Conservation (phyloP, 2,329 filamentous ascomycete species). For the Neoascochyta sp. region DNA sequence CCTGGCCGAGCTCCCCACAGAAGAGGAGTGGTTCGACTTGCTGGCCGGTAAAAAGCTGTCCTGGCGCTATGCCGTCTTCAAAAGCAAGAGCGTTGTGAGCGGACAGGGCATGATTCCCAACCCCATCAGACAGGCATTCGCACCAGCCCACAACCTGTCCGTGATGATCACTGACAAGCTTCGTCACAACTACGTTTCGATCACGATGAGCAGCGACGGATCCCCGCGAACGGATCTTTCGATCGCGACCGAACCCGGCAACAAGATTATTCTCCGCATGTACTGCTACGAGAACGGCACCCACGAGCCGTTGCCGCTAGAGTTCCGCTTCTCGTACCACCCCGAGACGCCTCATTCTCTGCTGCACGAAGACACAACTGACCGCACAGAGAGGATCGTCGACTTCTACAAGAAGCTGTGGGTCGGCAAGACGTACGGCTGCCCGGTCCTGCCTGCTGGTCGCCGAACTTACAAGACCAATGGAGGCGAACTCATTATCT, state of each 20-base stretch:
- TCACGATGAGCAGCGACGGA: slow-evolving; percentile 13
- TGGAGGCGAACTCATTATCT: slow-evolving; percentile 8
- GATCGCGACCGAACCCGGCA: slow-evolving; percentile 12
- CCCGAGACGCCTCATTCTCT: slow-evolving; percentile 12
- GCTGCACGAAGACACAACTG: slow-evolving; percentile 10
- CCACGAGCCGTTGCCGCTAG: slow-evolving; percentile 6
- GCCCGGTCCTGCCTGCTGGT: slow-evolving; percentile 5
- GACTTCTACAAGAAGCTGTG: slow-evolving; percentile 14
- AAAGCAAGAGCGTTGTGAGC: no score
- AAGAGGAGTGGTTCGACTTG: no score
- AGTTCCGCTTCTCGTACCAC: slow-evolving; percentile 13
- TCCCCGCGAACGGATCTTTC: slow-evolving; percentile 11
- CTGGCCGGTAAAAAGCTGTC: no score
- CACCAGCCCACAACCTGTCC: slow-evolving; percentile 7
- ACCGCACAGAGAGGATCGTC: slow-evolving; percentile 11
- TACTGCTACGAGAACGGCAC: slow-evolving; percentile 11
- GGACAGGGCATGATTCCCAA: no score
- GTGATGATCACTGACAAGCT: slow-evolving; percentile 13
- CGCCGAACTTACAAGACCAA: slow-evolving; percentile 8
- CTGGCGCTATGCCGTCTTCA: no score
- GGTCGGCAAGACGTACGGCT: slow-evolving; percentile 11
- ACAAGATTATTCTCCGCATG: slow-evolving; percentile 14
- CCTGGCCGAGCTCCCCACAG: slow-evolving; percentile 3
- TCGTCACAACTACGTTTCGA: slow-evolving; percentile 10
- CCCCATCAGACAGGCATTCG: no score